Percentiles rank a stretch among this genome's conserved stretches.
Conservation (phyloP, 2,329 filamentous ascomycete species). For the Colletotrichum karsti region DNA sequence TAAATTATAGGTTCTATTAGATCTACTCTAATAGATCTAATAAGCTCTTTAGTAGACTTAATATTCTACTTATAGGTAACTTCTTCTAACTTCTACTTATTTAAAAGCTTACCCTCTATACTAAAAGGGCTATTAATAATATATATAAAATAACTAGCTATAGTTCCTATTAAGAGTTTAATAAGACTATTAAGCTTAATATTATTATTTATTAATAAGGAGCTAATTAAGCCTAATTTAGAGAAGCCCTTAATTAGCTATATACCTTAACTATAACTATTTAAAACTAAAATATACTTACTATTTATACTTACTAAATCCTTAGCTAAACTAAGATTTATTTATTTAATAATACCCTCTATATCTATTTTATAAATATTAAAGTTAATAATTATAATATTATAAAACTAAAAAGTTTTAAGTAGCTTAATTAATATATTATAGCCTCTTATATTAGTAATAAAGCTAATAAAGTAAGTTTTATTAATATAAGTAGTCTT, state of each 20-base stretch:
- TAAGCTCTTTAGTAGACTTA: conserved; percentile 7
- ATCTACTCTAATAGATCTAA: conserved; percentile 21
- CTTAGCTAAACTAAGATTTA: too few species aligned
- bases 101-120: background rate
- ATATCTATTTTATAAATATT: too few species aligned
- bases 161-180: background rate
- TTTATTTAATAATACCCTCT: too few species aligned
- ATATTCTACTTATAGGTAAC: too few species aligned
- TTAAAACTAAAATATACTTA: background rate
- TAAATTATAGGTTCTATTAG: conserved; percentile 5
- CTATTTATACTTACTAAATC: background rate
- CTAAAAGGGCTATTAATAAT: conserved; percentile 13
- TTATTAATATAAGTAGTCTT: too few species aligned
- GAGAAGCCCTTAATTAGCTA: too few species aligned
- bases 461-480: too few species aligned
- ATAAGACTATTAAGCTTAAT: conserved; percentile 18
- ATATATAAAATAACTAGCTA: background rate
- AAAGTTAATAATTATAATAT: too few species aligned
- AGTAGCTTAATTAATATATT: too few species aligned
- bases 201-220: conserved; percentile 12
- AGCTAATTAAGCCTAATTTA: background rate
- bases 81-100: background rate
- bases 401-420: too few species aligned
- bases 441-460: too few species aligned
- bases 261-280: too few species aligned